Percentiles rank a stretch among this genome's conserved stretches.
Evolutionary conservation across 2,329 filamentous ascomycete genomes (phyloP).

Genomic region (Curvularia spicifera): DNA sequence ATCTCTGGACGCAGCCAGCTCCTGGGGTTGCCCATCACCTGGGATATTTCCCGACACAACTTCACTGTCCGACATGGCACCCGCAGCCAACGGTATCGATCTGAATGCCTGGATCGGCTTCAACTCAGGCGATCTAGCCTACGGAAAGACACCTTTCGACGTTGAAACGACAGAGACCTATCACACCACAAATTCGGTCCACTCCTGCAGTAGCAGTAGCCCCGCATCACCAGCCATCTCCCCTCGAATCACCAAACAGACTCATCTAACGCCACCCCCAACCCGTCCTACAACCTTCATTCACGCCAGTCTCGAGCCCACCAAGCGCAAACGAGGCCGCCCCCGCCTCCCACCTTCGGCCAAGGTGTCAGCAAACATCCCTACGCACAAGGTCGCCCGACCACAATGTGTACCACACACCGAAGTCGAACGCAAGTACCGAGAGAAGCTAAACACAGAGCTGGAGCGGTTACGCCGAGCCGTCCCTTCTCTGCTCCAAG

Average conservation of each 20-base stretch:
- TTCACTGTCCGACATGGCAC: neutral
- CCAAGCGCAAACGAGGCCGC: conserved; percentile 13
- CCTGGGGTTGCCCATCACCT: neutral
- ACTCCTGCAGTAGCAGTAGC: neutral
- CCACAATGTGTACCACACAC: conserved; percentile 29
- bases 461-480: conserved; percentile 32
- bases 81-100: neutral
- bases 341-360: conserved; percentile 11
- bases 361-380: neutral
- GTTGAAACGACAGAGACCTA: neutral
- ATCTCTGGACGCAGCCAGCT: neutral
- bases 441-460: conserved; percentile 34
- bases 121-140: neutral
- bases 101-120: neutral
- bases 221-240: neutral
- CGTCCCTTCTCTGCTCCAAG: conserved; percentile 29
- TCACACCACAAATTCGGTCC: neutral
- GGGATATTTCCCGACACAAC: neutral
- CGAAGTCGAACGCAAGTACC: conserved; percentile 26
- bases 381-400: neutral
- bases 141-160: neutral
- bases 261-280: neutral
- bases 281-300: neutral
- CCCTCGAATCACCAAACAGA: neutral
- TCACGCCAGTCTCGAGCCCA: conserved; percentile 5